These are phyloP conservation scores for Inonotus obliquus DNA, from an alignment of 1,284 basidiomycete genomes.

Conservation along the genomic window DNA sequence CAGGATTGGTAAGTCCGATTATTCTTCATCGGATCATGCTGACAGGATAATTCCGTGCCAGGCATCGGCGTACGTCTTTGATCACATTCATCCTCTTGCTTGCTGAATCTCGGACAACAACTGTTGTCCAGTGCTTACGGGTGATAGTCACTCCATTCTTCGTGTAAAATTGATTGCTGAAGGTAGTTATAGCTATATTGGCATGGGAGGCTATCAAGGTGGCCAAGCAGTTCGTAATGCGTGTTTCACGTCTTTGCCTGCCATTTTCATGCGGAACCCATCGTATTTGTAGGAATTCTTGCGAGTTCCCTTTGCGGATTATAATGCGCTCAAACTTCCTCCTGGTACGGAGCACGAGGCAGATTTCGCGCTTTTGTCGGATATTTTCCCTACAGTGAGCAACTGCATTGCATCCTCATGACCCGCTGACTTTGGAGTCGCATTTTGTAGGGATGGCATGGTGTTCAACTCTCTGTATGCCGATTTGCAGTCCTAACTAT, in stretches of 20 bases:
- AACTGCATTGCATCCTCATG: background rate
- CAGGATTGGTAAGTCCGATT: conserved; percentile 42
- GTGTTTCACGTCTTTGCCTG: background rate
- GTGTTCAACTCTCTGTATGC: conserved; percentile 42
- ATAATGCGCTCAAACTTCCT: conserved; percentile 47
- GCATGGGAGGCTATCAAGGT: conserved; percentile 49
- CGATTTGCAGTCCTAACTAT: background rate
- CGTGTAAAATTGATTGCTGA: background rate
- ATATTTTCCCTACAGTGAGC: conserved; percentile 48
- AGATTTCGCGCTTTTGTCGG: conserved; percentile 50
- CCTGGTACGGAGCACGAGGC: conserved; percentile 48
- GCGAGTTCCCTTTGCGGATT: conserved; percentile 49
- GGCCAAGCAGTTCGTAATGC: conserved; percentile 40
- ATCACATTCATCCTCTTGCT: background rate
- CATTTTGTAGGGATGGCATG: conserved; percentile 44
- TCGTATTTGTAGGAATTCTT: conserved; percentile 40
- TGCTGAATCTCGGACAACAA: background rate
- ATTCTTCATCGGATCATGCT: background rate
- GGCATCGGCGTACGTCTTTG: background rate
- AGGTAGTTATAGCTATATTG: conserved; percentile 36
- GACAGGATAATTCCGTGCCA: background rate
- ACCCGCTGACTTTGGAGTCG: background rate
- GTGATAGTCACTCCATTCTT: conserved; percentile 21
- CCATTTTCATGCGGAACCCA: background rate
- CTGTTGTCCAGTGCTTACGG: conserved; percentile 35